A percentile compares a stretch with the other conserved stretches of the same genome.
These are phyloP conservation scores for Boletus sp. DNA, from an alignment of 768 basidiomycete genomes.

Conservation along the genomic window DNA sequence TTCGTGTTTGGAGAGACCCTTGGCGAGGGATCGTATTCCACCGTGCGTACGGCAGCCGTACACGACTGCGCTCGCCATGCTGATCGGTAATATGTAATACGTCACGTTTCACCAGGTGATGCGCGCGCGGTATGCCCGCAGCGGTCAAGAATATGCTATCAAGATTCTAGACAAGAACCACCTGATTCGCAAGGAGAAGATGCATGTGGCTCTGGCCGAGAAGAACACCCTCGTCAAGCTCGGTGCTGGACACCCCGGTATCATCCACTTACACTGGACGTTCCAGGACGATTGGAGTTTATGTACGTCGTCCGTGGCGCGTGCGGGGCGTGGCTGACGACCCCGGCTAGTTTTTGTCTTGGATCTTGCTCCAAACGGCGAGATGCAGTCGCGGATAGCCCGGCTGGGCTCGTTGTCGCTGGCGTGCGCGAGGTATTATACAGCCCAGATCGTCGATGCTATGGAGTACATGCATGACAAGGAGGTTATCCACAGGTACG, in stretches of 20 bases:
- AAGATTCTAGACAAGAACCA: constrained; percentile 85
- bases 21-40: constrained; percentile 81
- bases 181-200: constrained; percentile 73
- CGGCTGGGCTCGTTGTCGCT: constrained; percentile 84
- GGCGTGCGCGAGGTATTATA: constrained; percentile 74
- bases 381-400: constrained; percentile 68
- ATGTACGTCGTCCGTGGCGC: constrained; percentile 49
- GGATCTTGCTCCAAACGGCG: constrained; percentile 73
- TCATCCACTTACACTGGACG: constrained; percentile 76
- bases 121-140: constrained; percentile 48
- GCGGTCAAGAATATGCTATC: constrained; percentile 67
- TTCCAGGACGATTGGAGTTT: constrained; percentile 84
- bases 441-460: constrained; percentile 87
- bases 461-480: constrained; percentile 88
- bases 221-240: constrained; percentile 71
- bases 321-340: background rate
- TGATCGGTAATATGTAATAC: constrained; percentile 10
- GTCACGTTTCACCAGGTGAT: constrained; percentile 45
- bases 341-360: constrained; percentile 64
- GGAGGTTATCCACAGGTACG: constrained; percentile 82
- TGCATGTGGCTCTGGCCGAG: constrained; percentile 74
- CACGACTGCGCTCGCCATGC: constrained; percentile 4
- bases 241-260: constrained; percentile 69
- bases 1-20: constrained; percentile 72
- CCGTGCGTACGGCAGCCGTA: constrained; percentile 44